Evolutionary conservation across 2,329 filamentous ascomycete genomes (phyloP), one percentile per base, ranked within the genome.

Genomic region (Aspergillus sp.): DNA sequence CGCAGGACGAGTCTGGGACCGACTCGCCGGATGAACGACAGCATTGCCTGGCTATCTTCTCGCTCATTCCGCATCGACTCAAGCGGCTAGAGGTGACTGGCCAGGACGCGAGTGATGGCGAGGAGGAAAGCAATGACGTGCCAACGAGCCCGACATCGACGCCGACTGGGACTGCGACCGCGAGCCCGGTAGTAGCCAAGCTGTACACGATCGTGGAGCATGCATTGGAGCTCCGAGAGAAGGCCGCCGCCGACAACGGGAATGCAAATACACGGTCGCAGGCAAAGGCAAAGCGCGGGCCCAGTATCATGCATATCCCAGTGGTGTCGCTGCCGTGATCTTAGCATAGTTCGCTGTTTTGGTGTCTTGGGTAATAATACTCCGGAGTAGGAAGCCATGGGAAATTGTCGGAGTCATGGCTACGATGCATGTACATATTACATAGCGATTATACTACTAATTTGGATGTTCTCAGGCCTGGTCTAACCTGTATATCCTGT

Each of bases 231-330:
- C 14, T 35, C 15, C 40, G 43, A 15, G 46, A 46, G 11, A n/a
- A n/a, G n/a, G n/a, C n/a, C n/a, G 29, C 35, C 13, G 37, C 33
- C 19, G 38, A 37, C 30, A 39, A 37, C 33, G 39, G 45, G 26
- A 35, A 33, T 12, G 40, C 35, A 25, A 22, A 14, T 11, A 27
- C 29, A 13, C 12, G 14, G 11, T 11, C 19, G 15, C 13, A 22
- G 12, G 17, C 20, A 12, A 19, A 19, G 25, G 24, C 22, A 20
- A 17, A 12, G 3, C 17, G 20, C 7, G 41, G 44, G 8, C 43
- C 41, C 12, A 30, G 26, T n/a, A 33, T 46, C 24, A 29, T 46
- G 24, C 44, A 47, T 16, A 22, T 44, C n/a, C 44, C 44, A 4
- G 27, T 41, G 12, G 36, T 46, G 15, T 29, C 40, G 13, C 24